Conservation (phyloP, 495 filamentous ascomycete genomes). For the Annulohypoxylon maeteangense region DNA sequence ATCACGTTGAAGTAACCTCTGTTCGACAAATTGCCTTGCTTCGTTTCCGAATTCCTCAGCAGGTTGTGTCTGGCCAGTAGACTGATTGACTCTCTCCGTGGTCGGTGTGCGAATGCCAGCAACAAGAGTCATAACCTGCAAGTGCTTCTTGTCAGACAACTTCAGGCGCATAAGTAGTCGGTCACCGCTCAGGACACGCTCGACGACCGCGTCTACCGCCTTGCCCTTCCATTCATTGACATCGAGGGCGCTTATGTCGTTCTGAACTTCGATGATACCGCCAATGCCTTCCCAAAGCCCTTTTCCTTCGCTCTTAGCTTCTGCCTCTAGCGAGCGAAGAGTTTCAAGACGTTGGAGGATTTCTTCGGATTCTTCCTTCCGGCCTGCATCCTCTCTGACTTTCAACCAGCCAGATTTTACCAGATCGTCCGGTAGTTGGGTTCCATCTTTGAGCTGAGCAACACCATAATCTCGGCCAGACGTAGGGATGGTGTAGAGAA, state of each 20-base stretch:
- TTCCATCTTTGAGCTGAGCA: constrained; percentile 76
- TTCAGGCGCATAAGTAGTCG: constrained; percentile 86
- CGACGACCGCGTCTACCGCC: constrained; percentile 76
- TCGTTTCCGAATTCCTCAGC: constrained; percentile 90
- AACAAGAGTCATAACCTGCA: constrained; percentile 83
- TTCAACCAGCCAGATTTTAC: constrained; percentile 90
- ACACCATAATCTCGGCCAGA: constrained; percentile 89
- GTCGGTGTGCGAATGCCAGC: constrained; percentile 89
- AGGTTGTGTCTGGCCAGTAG: constrained; percentile 79
- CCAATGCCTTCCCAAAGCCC: constrained; percentile 75
- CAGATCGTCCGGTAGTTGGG: constrained; percentile 78
- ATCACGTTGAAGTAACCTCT: constrained; percentile 83
- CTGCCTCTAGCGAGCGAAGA: constrained; percentile 79
- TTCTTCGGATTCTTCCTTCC: constrained; percentile 84
- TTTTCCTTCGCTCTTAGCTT: constrained; percentile 78
- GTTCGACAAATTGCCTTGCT: constrained; percentile 85
- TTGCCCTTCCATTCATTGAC: constrained; percentile 81
- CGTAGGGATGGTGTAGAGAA: constrained; percentile 82
- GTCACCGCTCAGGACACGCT: constrained; percentile 91
- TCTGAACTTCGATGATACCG: constrained; percentile 76
- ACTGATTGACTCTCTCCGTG: constrained; percentile 79
- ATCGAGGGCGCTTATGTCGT: constrained; percentile 79
- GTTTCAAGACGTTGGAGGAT: constrained; percentile 74
- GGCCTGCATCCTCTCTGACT: constrained; percentile 89
- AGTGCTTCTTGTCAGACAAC: constrained; percentile 77